A percentile compares a stretch with the other conserved stretches of the same genome.
Conservation (phyloP, 2,329 filamentous ascomycete genomes). For the Trichophyton equinum region DNA sequence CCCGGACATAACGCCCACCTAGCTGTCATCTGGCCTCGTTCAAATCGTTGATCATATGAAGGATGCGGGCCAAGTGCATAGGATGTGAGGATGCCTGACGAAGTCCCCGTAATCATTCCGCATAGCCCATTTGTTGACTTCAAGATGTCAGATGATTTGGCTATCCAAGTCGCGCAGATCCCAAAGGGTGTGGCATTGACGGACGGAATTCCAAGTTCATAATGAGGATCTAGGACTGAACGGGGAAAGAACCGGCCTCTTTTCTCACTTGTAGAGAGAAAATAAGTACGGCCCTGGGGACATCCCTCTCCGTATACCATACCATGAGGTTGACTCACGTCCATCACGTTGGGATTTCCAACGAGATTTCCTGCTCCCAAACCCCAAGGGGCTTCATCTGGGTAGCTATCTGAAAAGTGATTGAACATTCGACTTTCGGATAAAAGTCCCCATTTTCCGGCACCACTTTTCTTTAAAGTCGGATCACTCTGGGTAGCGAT, state of each 20-base stretch:
- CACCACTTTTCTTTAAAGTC: conserved; percentile 46
- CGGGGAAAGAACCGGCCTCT: conserved; percentile 61
- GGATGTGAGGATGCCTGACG: conserved; percentile 66
- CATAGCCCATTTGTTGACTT: conserved; percentile 62
- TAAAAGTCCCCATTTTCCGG: conserved; percentile 64
- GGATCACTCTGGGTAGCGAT: conserved; percentile 74
- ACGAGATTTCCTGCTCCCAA: conserved; percentile 62
- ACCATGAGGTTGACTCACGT: conserved; percentile 75
- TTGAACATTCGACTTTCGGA: conserved; percentile 61
- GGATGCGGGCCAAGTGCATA: conserved; percentile 59
- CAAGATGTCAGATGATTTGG: conserved; percentile 63
- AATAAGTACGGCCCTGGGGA: conserved; percentile 70
- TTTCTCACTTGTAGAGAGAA: conserved; percentile 59
- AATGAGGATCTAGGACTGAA: conserved; percentile 48
- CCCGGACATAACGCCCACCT: conserved; percentile 87
- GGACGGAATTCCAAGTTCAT: conserved; percentile 61
- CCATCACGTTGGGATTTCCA: conserved; percentile 74
- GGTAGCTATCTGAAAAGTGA: conserved; percentile 66
- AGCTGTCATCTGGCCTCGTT: conserved; percentile 66
- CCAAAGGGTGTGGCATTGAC: conserved; percentile 58
- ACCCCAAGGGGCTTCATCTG: conserved; percentile 63
- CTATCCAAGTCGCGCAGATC: conserved; percentile 75
- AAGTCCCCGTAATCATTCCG: conserved; percentile 72
- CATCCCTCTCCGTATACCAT: conserved; percentile 76
- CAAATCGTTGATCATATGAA: conserved; percentile 49